A percentile compares a stretch with the other conserved stretches of the same genome.
Conservation (phyloP, 1,284 basidiomycete species). For the Ustilago sp. region DNA sequence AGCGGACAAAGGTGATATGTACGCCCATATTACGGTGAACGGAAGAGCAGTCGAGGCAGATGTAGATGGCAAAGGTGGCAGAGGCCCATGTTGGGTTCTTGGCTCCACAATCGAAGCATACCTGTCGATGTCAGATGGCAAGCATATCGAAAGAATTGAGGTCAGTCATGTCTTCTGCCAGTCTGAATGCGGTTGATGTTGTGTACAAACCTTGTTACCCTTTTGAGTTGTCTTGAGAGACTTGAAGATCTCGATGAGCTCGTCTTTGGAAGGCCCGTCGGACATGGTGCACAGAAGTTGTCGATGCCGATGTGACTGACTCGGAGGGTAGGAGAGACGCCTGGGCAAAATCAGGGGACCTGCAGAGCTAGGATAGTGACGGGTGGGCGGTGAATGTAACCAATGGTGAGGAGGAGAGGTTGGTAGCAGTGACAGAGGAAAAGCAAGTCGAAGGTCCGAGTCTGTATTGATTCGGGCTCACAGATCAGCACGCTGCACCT, state of each 20-base stretch:
- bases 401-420: neutral
- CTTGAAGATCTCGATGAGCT: conserved; percentile 69
- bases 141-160: neutral
- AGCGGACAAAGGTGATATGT: conserved; percentile 96
- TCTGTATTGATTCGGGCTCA: neutral
- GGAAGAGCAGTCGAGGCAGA: conserved; percentile 96
- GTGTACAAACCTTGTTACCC: conserved; percentile 56
- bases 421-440: neutral
- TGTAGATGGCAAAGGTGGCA: conserved; percentile 95
- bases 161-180: conserved; percentile 3
- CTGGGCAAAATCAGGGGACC: neutral
- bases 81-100: conserved; percentile 98
- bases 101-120: conserved; percentile 95
- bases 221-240: conserved; percentile 61
- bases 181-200: neutral
- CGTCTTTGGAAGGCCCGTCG: conserved; percentile 63
- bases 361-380: neutral
- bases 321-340: neutral
- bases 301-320: neutral
- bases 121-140: conserved; percentile 72
- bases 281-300: conserved; percentile 38
- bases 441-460: neutral
- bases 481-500: conserved; percentile 4
- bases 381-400: neutral
- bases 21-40: conserved; percentile 97